Conservation (phyloP, 805 yeast genomes). For the Lipomyces anomalus region DNA sequence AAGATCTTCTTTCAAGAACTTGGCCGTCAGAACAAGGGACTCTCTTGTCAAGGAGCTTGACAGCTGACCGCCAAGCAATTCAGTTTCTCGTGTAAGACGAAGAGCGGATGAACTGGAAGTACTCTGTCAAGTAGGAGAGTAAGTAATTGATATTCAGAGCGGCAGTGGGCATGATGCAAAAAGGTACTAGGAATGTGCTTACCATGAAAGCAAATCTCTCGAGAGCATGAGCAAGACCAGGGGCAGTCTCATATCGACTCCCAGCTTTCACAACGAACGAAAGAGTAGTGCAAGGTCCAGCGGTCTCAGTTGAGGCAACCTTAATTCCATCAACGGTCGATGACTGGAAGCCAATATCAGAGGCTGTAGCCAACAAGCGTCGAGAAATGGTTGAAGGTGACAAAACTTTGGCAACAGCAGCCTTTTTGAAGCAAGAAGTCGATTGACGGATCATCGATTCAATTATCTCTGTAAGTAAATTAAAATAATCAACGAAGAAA, state of each 20-base stretch:
- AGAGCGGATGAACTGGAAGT: conserved; percentile 79
- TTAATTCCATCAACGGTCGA: conserved; percentile 42
- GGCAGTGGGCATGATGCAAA: background rate
- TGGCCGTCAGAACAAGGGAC: conserved; percentile 68
- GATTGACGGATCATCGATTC: too few species aligned
- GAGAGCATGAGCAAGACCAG: conserved; percentile 82
- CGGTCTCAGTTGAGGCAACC: conserved; percentile 51
- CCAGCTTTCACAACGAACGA: conserved; percentile 84
- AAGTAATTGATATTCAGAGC: conserved; percentile 1
- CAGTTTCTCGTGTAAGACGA: conserved; percentile 90
- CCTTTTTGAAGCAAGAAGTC: too few species aligned
- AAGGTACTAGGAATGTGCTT: background rate
- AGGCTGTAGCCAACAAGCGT: conserved; percentile 29
- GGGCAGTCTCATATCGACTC: conserved; percentile 58
- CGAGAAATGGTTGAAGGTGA: conserved; percentile 16
- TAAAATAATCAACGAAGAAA: too few species aligned
- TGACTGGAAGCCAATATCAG: conserved; percentile 29
- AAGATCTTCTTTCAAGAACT: conserved; percentile 78
- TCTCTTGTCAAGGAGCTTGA: conserved; percentile 73
- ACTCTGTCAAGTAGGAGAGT: conserved; percentile 41
- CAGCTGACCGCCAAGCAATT: conserved; percentile 82
- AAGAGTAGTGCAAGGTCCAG: conserved; percentile 58
- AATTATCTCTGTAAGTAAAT: too few species aligned
- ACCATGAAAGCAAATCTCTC: conserved; percentile 67
- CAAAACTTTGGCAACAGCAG: too few species aligned